A percentile compares a stretch with the other conserved stretches of the same genome.
Evolutionary conservation across 2,329 filamentous ascomycete genomes (phyloP).

Genomic region (Fusarium stilboides): DNA sequence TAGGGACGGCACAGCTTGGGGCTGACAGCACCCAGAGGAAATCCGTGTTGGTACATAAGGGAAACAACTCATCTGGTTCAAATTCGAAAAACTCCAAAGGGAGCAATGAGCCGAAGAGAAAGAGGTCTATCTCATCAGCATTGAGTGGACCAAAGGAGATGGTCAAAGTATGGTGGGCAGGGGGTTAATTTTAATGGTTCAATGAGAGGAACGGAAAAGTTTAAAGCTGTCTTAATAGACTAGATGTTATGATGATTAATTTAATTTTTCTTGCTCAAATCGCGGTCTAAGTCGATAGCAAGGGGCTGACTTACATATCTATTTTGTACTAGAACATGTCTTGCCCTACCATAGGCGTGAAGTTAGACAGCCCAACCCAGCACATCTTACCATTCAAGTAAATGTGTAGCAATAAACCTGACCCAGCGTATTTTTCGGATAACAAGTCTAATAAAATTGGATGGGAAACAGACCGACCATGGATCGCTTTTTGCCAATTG

Average conservation of each 20-base stretch:
- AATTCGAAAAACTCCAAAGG: constrained; percentile 16
- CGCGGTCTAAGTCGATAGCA: neutral
- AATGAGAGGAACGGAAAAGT: constrained; percentile 30
- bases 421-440: no score
- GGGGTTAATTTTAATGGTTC: constrained; percentile 14
- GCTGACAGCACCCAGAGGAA: constrained; percentile 36
- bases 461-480: no score
- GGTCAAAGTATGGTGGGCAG: constrained; percentile 49
- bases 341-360: no score
- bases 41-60: constrained; percentile 42
- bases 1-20: constrained; percentile 40
- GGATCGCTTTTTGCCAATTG: neutral
- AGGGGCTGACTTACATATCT: no score
- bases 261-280: constrained; percentile 9
- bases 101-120: constrained; percentile 29
- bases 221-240: constrained; percentile 27
- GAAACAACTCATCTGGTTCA: constrained; percentile 16
- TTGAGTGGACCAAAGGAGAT: constrained; percentile 45
- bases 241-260: constrained; percentile 34
- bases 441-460: no score
- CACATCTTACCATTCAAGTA: no score
- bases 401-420: no score
- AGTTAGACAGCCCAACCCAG: no score
- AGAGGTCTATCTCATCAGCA: constrained; percentile 35
- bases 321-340: no score